phyloP scores from a whole-genome alignment of 2,329 filamentous ascomycete species.

The Aspergillus sp. region DNA sequence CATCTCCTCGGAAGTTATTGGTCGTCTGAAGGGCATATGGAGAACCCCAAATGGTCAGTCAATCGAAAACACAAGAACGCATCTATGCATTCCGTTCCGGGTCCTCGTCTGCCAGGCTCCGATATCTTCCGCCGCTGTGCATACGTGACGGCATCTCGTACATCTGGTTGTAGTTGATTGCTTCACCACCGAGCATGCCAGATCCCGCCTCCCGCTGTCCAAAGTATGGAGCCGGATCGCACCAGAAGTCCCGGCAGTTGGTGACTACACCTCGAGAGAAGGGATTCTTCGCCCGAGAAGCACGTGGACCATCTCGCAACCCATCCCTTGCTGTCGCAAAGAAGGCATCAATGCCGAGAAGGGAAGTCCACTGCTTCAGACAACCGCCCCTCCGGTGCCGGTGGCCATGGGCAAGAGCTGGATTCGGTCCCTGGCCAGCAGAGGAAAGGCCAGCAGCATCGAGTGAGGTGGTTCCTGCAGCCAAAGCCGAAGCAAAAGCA shows the following conservation, averaged over 20 bases:
- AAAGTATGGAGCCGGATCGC: conserved; percentile 81
- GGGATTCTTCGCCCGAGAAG: conserved; percentile 68
- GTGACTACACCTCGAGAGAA: conserved; percentile 80
- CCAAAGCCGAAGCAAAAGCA: conserved; percentile 67
- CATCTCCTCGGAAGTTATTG: not conserved
- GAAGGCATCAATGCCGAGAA: conserved; percentile 91
- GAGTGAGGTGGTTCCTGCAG: conserved; percentile 65
- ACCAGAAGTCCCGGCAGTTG: conserved; percentile 97
- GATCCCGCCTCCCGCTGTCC: conserved; percentile 71
- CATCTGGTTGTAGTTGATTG: conserved; percentile 83
- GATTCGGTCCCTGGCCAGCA: conserved; percentile 65
- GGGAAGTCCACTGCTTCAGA: conserved; percentile 75
- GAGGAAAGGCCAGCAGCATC: conserved; percentile 71
- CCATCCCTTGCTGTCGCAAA: conserved; percentile 84
- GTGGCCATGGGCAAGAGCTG: conserved; percentile 50
- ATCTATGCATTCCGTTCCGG: conserved; percentile 33
- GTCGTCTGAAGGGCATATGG: not conserved
- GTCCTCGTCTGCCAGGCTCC: conserved; percentile 52
- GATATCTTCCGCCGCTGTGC: conserved; percentile 58
- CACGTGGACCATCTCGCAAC: conserved; percentile 51
- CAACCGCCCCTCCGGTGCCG: conserved; percentile 60
- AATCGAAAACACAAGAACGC: not conserved
- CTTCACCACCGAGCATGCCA: conserved; percentile 74
- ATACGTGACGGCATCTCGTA: conserved; percentile 81
- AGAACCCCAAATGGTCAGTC: not conserved